Conservation (phyloP, 2,329 filamentous ascomycete genomes). For the Dryadomyces sulphureus region DNA sequence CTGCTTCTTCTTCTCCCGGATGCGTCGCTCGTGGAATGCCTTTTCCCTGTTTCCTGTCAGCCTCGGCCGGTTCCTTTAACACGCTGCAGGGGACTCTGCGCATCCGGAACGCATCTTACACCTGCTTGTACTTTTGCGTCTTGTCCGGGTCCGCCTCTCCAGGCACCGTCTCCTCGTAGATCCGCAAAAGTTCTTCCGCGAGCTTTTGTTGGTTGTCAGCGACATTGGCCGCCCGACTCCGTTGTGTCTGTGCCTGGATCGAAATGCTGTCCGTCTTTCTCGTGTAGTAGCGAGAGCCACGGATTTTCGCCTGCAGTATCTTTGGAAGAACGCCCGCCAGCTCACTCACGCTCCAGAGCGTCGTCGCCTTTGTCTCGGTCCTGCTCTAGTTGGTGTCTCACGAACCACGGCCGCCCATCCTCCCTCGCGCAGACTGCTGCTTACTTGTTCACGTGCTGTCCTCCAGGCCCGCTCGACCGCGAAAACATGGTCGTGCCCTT, state of each 20-base stretch:
- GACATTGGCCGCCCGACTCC: conserved; percentile 35
- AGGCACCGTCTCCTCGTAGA: conserved; percentile 32
- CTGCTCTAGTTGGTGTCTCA: conserved; percentile 18
- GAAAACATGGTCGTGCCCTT: conserved; percentile 37
- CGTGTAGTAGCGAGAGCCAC: conserved; percentile 40
- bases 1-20: conserved; percentile 32
- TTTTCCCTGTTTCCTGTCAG: conserved; percentile 23
- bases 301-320: conserved; percentile 29
- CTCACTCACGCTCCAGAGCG: conserved; percentile 33
- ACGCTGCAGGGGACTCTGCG: too few species aligned
- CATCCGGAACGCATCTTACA: conserved; percentile 21
- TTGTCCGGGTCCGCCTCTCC: conserved; percentile 29
- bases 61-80: too few species aligned
- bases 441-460: conserved; percentile 49
- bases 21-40: conserved; percentile 26
- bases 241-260: conserved; percentile 39
- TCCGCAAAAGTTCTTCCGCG: conserved; percentile 28
- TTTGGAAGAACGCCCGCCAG: conserved; percentile 30
- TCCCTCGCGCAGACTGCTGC: not conserved
- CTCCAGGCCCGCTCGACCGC: conserved; percentile 45
- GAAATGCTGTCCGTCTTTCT: conserved; percentile 34
- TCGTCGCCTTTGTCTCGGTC: conserved; percentile 45
- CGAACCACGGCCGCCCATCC: not conserved
- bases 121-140: conserved; percentile 30
- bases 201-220: conserved; percentile 36